Evolutionary conservation across 192 early-diverging fungal species (phyloP), one percentile per base, ranked within the genome.

Genomic region (Coemansia sp.): DNA sequence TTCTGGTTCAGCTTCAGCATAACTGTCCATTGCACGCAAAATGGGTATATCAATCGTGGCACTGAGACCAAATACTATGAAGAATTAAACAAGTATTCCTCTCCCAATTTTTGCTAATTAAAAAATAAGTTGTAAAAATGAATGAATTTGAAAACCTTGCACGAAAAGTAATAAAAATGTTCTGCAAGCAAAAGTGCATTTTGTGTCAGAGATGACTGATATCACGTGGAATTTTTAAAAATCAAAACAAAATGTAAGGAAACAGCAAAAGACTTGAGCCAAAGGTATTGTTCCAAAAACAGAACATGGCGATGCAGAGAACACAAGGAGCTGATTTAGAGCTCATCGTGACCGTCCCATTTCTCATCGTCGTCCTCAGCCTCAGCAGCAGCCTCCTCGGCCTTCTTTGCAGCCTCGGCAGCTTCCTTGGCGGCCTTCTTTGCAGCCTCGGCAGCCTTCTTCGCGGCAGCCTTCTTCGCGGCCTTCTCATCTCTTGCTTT

Each of bases 291-390:
- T n/a, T n/a, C 23, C 46, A 26, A 52, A 29, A 52, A 7, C 23
- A 1, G 7, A 23, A 10, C 21, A 28, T 21, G n/a, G n/a, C n/a
- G n/a, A n/a, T n/a, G n/a, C n/a, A n/a, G n/a, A n/a, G n/a, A n/a
- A n/a, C 20, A 34, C 2, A 52, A 51, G 34, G 18, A 31, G 51
- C 9, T 3, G 35, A 21, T 33, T 67, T 80, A 81, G 28, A 81
- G 78, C 63, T 81, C 78, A 58, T 81, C 78, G 59, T 81, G 78
- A 33, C 28, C 78, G 56, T 35, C 55, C 23, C 51, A 55, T 3
- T 79, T 67, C 10, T 66, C 76, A 2, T 68, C 66, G 4, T 65
- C 66, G 16, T 67, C 65, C 18, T 62, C 76, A 7, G 59, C 61
- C 21, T 43, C 77, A 9, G 51, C 72, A 61, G 68, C 63, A 18